Percentiles rank a stretch among this genome's conserved stretches.
Conservation (phyloP, 2,329 filamentous ascomycete species). For the Aschersonia sp. region DNA sequence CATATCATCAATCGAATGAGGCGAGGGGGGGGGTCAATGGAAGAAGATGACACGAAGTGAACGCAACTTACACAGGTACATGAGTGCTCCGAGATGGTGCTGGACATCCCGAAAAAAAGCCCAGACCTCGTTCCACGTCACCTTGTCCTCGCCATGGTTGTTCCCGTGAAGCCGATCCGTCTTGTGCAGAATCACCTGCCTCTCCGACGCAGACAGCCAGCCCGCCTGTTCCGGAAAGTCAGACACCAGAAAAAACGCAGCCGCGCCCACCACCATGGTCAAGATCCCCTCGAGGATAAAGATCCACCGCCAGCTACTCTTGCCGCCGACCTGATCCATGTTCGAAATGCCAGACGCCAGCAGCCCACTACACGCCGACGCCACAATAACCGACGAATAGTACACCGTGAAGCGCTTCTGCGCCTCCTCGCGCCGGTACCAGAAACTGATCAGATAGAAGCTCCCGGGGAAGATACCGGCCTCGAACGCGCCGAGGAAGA, state of each 20-base stretch:
- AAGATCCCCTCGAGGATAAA: slow-evolving; percentile 19
- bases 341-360: slow-evolving; percentile 50
- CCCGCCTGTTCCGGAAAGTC: slow-evolving; percentile 61
- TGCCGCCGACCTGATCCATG: slow-evolving; percentile 44
- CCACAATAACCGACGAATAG: slow-evolving; percentile 54
- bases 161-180: slow-evolving; percentile 23
- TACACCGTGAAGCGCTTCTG: slow-evolving; percentile 40
- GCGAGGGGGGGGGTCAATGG: slow-evolving; percentile 1
- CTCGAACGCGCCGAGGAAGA: slow-evolving; percentile 10
- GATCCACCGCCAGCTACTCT: slow-evolving; percentile 23
- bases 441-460: slow-evolving; percentile 46
- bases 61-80: slow-evolving; percentile 24
- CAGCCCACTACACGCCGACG: slow-evolving; percentile 53
- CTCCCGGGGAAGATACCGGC: slow-evolving; percentile 40
- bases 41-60: neutral
- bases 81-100: slow-evolving; percentile 34
- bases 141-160: slow-evolving; percentile 22
- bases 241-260: slow-evolving; percentile 55
- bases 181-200: slow-evolving; percentile 16
- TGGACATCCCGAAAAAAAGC: slow-evolving; percentile 67
- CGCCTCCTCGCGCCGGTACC: slow-evolving; percentile 32
- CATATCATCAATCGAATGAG: no score
- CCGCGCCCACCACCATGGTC: slow-evolving; percentile 48
- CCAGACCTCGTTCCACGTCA: slow-evolving; percentile 23
- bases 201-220: slow-evolving; percentile 50